Evolutionary conservation across 768 basidiomycete species (phyloP).

Genomic region (Collybia mongolica): DNA sequence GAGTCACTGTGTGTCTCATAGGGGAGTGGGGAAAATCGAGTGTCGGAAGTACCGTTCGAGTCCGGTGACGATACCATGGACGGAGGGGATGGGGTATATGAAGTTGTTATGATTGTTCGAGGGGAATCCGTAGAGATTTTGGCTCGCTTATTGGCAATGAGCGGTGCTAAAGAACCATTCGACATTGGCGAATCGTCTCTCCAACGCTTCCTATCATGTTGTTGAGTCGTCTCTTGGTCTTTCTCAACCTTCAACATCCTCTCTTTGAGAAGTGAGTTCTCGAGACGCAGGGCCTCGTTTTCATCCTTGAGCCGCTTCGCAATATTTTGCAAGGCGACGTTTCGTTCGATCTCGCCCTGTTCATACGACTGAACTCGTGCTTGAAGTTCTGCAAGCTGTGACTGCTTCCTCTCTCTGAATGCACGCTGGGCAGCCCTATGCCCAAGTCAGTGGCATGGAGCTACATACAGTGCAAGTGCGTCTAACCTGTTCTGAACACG

Average conservation of each 20-base stretch:
- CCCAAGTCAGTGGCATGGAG: conserved; percentile 4
- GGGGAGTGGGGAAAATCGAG: conserved; percentile 28
- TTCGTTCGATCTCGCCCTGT: conserved; percentile 88
- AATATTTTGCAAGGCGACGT: conserved; percentile 78
- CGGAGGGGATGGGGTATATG: conserved; percentile 41
- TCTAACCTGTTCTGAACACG: conserved; percentile 74
- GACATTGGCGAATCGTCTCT: conserved; percentile 48
- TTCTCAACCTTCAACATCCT: conserved; percentile 42
- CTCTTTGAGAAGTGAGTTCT: conserved; percentile 62
- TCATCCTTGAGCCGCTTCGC: conserved; percentile 87
- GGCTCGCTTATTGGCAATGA: conserved; percentile 32
- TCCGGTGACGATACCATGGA: conserved; percentile 54
- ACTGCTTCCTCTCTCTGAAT: conserved; percentile 87
- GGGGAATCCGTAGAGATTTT: conserved; percentile 27
- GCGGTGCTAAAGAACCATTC: conserved; percentile 22
- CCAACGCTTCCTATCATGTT: conserved; percentile 55
- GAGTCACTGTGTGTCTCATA: conserved; percentile 30
- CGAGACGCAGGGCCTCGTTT: conserved; percentile 69
- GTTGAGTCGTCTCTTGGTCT: conserved; percentile 24
- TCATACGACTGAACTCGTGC: conserved; percentile 83
- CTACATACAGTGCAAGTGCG: neutral
- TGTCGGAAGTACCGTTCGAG: conserved; percentile 32
- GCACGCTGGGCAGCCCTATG: conserved; percentile 83
- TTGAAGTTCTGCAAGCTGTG: conserved; percentile 84
- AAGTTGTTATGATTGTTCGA: conserved; percentile 30